Percentiles rank a stretch among this genome's conserved stretches.
phyloP scores from a whole-genome alignment of 345 rosid genomes.

The Brassica incana region DNA sequence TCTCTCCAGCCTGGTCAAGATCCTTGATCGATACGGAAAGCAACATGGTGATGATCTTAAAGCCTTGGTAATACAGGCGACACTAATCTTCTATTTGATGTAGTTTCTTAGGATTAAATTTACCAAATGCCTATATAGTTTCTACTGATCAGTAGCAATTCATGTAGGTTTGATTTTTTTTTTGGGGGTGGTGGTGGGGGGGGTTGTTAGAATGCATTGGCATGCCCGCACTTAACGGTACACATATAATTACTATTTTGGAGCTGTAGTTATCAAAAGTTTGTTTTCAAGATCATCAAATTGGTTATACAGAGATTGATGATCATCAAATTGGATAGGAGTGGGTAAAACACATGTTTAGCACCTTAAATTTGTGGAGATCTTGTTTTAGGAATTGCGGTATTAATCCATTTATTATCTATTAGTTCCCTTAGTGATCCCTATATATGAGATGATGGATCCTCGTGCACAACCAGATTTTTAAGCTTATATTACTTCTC shows the following conservation, averaged over 20 bases:
- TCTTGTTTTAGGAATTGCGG: background rate
- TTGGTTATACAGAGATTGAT: background rate
- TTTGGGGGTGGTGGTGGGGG: background rate
- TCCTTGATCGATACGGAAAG: constrained; percentile 36
- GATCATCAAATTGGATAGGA: background rate
- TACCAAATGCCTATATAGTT: background rate
- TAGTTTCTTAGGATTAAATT: background rate
- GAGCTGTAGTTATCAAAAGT: constrained; percentile 4
- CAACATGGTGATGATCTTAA: constrained; percentile 35
- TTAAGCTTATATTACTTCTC: background rate
- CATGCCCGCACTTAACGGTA: background rate
- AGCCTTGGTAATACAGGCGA: constrained; percentile 29
- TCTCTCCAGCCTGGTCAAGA: constrained; percentile 28
- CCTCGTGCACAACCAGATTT: background rate
- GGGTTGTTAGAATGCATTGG: background rate
- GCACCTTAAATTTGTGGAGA: background rate
- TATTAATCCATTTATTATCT: background rate
- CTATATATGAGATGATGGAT: background rate
- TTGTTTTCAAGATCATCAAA: background rate
- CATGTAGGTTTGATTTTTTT: background rate
- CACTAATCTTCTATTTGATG: background rate
- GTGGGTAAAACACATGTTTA: background rate
- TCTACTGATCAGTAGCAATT: background rate
- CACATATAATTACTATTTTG: background rate
- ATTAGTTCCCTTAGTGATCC: background rate